Base-by-base conservation (phyloP, 768 basidiomycete genomes). In the Tricholoma sp. region DNA sequence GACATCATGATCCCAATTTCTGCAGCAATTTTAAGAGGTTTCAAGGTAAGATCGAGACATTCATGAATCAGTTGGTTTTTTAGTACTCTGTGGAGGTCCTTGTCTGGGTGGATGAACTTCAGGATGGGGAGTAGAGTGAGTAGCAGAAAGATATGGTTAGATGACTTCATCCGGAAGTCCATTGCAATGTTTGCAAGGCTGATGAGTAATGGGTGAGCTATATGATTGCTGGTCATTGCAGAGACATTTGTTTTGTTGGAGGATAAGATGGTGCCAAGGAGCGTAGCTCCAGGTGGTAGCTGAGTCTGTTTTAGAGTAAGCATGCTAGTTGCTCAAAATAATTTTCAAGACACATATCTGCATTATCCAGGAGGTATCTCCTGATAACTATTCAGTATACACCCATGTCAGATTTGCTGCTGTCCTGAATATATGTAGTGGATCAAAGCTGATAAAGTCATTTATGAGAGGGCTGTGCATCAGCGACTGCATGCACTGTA, bases 1-100 rank as follows among this genome's bases (percentile, higher is more conserved):
- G 59, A 61, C 64, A 75, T 64, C 58, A 68, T 62, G 13, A 59
- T 45, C 0, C 72, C 69, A 50, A 59, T 33, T 33, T 50, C 6
- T 3, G 70, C 67, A 2, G 71, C 72, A 10, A 20, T 58, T 45
- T 73, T 74, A 47, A 74, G 59, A 0, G 65, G 68, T 7, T 41
- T 4, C 15, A 63, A 60, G 15, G 74, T 55, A 3, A 71, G 58
- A 31, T 73, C 69, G 0, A 74, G 52, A 29, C 61, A 62, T 5
- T 58, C 50, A 52, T 75, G 72, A 29, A 65, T 65, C 0, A 74
- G 55, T 1, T 64, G 50, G 18, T 55, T 55, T 15, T 60, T 63
- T 12, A 75, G 50, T 0, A 74, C 53, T 10, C 67, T 61, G 12
- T 63, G 66, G 8, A 50, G 8, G 12, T 32, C 49, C 24, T 39